A percentile compares a stretch with the other conserved stretches of the same genome.
Evolutionary conservation across 441 rosid species (phyloP).

Genomic region (Syzygium syzygioides): DNA sequence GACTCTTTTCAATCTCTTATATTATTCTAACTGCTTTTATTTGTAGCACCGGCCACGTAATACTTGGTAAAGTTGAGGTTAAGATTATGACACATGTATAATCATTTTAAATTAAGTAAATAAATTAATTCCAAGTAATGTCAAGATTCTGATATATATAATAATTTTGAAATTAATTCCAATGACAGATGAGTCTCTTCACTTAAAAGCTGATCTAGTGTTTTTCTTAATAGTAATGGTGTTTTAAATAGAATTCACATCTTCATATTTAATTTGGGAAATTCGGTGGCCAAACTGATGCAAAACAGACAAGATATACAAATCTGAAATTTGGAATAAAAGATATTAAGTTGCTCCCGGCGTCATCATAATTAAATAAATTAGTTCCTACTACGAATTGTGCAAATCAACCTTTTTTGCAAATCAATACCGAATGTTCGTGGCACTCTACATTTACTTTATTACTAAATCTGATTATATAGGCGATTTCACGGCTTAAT

Average conservation of each 20-base stretch:
- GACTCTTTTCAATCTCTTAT: too few relatives aligned
- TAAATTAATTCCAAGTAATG: background rate
- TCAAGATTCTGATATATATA: background rate
- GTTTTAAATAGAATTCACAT: background rate
- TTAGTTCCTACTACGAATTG: background rate
- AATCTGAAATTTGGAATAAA: background rate
- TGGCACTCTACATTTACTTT: background rate
- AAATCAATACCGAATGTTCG: too few relatives aligned
- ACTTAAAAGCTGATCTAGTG: fast-evolving
- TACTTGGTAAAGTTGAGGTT: too few relatives aligned
- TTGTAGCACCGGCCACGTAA: too few relatives aligned
- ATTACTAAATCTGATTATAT: too few relatives aligned
- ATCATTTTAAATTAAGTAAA: background rate
- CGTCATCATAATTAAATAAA: background rate
- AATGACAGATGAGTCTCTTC: fast-evolving
- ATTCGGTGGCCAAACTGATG: background rate
- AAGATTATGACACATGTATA: background rate
- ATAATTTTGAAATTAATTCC: background rate
- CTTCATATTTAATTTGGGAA: background rate
- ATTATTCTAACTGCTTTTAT: too few relatives aligned
- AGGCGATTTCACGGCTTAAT: background rate
- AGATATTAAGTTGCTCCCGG: background rate
- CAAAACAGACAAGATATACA: background rate
- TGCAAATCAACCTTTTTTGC: too few relatives aligned
- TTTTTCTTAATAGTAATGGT: background rate